Evolutionary conservation across 805 yeast species (phyloP), one percentile per base, ranked within the genome.

Genomic region (Starmerella etchellsii): DNA sequence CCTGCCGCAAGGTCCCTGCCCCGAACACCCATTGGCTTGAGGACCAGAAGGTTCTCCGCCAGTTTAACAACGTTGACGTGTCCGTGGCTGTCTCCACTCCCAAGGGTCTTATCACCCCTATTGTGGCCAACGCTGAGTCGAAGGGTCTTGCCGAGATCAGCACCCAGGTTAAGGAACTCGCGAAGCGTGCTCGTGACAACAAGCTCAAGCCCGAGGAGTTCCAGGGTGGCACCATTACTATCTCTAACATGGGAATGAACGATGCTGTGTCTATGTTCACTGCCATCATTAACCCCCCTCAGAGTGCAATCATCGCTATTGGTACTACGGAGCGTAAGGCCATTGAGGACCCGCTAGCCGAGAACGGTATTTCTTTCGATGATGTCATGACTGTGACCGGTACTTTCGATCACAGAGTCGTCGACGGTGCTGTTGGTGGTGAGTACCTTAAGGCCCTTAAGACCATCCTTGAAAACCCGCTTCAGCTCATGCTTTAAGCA

Each of bases 71-170:
- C 56, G 97, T 88, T 41, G 99, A 91, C 59, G 94, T 91, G 42
- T 85, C 97, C 20, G 96, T 88, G 46, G 99, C 99, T 31, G 99
- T 91, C 49, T 91, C 98, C 46, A 91, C 98, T 16, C 96, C 97
- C 62, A 75, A 94, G 38, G 99, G 99, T 38, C 73, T 91, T 54
- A 79, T 91, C 62, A 91, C 99, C 39, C 99, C 99, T 52, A 88
- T 91, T 56, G 87, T 91, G 53, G 78, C 76, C 64, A 71, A 78
- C 58, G 96, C 94, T 34, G 81, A 91, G 59, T 54, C 78, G 44
- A 83, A 80, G 71, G 98, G 98, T 32, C 73, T 91, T 47, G 73
- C 77, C 41, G 57, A 76, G 27, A 91, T 91, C 58, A 88, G 97
- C 32, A 61, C 63, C 46, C 83, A 79, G 61, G 74, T 83, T 57